Evolutionary conservation across 257 asterid genomes (phyloP).

Genomic region (Nicotiana sylvestris): DNA sequence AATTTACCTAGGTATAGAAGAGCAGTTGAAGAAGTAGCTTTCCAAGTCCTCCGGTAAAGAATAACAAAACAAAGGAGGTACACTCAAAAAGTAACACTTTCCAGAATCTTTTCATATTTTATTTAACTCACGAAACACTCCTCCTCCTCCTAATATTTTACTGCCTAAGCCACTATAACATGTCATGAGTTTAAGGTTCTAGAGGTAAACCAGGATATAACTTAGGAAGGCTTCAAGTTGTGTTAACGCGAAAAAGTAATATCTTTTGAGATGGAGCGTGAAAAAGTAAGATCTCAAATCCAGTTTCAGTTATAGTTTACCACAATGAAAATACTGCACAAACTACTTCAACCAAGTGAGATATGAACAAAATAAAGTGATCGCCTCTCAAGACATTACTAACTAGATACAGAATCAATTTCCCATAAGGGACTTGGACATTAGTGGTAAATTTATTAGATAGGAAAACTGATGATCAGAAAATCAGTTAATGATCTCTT

Average conservation of each 20-base stretch:
- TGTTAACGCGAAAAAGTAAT: not conserved
- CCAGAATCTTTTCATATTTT: not conserved
- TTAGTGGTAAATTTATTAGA: too few relatives aligned
- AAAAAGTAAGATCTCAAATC: not conserved
- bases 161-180: not conserved
- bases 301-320: not conserved
- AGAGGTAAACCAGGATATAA: not conserved
- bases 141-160: not conserved
- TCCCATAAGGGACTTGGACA: too few relatives aligned
- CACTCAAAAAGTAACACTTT: not conserved
- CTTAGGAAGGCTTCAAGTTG: not conserved
- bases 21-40: not conserved
- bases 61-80: not conserved
- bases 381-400: too few relatives aligned
- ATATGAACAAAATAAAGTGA: too few relatives aligned
- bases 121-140: not conserved
- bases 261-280: not conserved
- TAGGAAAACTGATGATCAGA: too few relatives aligned
- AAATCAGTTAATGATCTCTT: too few relatives aligned
- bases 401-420: too few relatives aligned
- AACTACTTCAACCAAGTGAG: not conserved
- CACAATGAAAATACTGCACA: not conserved
- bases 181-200: not conserved
- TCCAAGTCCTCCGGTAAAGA: not conserved
- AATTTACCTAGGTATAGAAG: not conserved